Conservation (phyloP, 257 asterid genomes). For the Coffea eugenioides region DNA sequence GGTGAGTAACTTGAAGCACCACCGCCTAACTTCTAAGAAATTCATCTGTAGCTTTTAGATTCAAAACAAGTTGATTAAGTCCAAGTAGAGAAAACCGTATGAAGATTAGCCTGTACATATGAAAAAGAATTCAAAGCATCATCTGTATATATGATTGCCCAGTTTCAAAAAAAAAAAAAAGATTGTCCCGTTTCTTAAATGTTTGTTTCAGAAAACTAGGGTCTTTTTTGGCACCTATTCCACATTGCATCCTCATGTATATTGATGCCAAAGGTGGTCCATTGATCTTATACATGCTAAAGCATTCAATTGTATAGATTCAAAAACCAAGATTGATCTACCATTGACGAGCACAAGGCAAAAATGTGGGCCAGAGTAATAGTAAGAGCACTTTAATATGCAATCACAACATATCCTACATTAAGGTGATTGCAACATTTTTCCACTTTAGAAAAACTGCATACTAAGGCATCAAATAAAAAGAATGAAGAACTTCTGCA, state of each 20-base stretch:
- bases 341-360: slow-evolving; percentile 2
- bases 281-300: slow-evolving; percentile 1
- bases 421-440: slow-evolving; percentile 12
- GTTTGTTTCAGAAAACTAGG: neutral
- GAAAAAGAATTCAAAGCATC: no score
- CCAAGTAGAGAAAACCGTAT: no score
- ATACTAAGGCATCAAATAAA: neutral
- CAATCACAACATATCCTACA: neutral
- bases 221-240: neutral
- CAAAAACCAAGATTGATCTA: slow-evolving; percentile 3
- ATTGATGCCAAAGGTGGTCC: neutral
- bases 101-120: no score
- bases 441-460: neutral
- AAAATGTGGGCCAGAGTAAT: neutral
- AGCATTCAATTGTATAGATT: neutral
- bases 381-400: slow-evolving; percentile 13
- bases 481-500: neutral
- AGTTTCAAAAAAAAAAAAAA: neutral
- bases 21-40: neutral
- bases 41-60: neutral
- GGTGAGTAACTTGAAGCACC: neutral
- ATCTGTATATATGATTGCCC: neutral
- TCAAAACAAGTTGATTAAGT: neutral
- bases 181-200: neutral
- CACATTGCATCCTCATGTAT: neutral